phyloP scores from a whole-genome alignment of 1,284 basidiomycete genomes.

The Malassezia yamatoensis region DNA sequence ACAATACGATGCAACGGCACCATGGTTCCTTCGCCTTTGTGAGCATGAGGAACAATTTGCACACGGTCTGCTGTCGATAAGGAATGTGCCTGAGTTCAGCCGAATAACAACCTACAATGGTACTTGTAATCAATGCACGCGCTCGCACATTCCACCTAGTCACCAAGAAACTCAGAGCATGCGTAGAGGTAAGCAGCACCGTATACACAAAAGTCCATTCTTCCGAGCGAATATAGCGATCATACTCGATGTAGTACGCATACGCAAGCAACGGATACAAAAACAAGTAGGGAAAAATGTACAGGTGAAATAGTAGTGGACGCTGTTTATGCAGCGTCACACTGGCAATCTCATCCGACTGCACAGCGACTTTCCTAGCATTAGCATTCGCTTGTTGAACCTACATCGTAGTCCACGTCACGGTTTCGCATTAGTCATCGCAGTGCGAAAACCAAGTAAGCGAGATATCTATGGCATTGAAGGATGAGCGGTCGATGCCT shows the following conservation, averaged over 20 bases:
- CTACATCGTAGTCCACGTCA: slow-evolving; percentile 7
- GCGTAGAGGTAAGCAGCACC: slow-evolving; percentile 69
- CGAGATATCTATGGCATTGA: not conserved
- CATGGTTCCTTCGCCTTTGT: slow-evolving; percentile 84
- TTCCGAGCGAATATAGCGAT: slow-evolving; percentile 55
- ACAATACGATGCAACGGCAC: slow-evolving; percentile 60
- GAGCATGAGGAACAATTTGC: slow-evolving; percentile 70
- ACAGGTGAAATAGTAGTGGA: slow-evolving; percentile 68
- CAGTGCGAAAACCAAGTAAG: not conserved
- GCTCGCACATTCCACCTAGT: slow-evolving; percentile 82
- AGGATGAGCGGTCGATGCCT: not conserved
- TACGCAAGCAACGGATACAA: slow-evolving; percentile 84
- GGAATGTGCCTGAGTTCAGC: slow-evolving; percentile 13
- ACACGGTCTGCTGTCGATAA: slow-evolving; percentile 68
- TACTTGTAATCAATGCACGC: slow-evolving; percentile 65
- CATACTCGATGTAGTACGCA: slow-evolving; percentile 79
- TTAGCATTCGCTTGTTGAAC: not conserved
- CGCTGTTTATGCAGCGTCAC: slow-evolving; percentile 71
- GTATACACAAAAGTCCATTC: slow-evolving; percentile 74
- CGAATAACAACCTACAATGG: slow-evolving; percentile 12
- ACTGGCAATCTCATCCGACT: slow-evolving; percentile 73
- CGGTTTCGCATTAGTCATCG: slow-evolving; percentile 1
- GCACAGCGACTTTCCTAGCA: slow-evolving; percentile 51
- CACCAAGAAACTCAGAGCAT: slow-evolving; percentile 82
- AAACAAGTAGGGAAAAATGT: slow-evolving; percentile 68